Evolutionary conservation across 192 early-diverging fungal species (phyloP), one percentile per base, ranked within the genome.

Genomic region (Chytriomyces sp.): DNA sequence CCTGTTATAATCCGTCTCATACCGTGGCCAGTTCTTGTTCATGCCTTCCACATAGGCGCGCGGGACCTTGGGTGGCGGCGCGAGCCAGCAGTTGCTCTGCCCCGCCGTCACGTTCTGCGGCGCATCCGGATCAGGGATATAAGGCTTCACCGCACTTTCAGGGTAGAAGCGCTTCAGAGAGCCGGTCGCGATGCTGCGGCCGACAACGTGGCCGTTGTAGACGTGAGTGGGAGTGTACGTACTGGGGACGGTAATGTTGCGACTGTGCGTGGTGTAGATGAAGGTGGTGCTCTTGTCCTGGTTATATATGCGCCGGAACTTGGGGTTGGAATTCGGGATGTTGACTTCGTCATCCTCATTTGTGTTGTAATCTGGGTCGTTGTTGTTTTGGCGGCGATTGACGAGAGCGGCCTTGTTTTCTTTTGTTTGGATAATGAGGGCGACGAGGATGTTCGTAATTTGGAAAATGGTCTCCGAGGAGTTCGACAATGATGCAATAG

Each of bases 21-120:
- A 64, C 14, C 5, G 26, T 2, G 14, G 39, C 62, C 62, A 64
- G 26, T 12, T 7, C 62, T 44, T 64, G 5, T 32, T 40, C 62
- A 64, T 64, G n/a, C n/a, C 31, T 28, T 64, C 62, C 25, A 64
- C 39, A 2, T 64, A 41, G 4, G 39, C 17, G 14, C 62, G 62
- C 12, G 38, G 22, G 6, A 64, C 4, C 41, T 37, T 5, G 6
- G n/a, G 10, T 4, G 62, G 62, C 12, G 5, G 4, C n/a, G 62
- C 62, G n/a, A 64, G 31, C 19, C 44, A 26, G 2, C 62, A 64
- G 0, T 19, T 19, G 62, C 44, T 4, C 26, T 10, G 28, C 5
- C 62, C 62, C 14, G 36, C 0, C 4, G 25, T 28, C 5, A 64
- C 62, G 28, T 3, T 28, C n/a, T 14, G 12, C 4, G 62, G 62